These are phyloP conservation scores for Aspergillus eucalypticola DNA, from an alignment of 2,329 filamentous ascomycete species.

Conservation along the genomic window DNA sequence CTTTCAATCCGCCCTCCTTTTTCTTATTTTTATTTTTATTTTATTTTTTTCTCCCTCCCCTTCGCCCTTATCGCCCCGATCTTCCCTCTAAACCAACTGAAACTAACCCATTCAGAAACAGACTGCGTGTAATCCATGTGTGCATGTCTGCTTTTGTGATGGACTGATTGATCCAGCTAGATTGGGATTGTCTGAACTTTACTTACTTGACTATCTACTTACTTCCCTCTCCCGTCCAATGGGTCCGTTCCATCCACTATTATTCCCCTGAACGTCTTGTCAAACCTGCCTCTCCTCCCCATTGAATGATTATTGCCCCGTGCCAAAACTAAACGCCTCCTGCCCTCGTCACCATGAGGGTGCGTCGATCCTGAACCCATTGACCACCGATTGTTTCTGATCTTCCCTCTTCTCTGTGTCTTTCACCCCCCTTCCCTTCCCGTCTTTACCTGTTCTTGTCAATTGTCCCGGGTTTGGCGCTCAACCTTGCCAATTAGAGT, in stretches of 20 bases:
- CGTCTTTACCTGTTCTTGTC: constrained; percentile 18
- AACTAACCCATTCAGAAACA: neutral
- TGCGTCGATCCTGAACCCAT: constrained; percentile 23
- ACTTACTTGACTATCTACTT: no score
- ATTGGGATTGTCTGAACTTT: neutral
- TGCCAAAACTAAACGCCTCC: constrained; percentile 7
- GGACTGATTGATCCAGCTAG: neutral
- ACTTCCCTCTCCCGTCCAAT: no score
- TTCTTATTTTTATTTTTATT: neutral
- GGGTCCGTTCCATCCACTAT: neutral
- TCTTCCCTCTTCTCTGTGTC: constrained; percentile 15
- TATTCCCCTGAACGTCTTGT: neutral
- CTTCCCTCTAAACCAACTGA: neutral
- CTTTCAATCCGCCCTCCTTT: neutral
- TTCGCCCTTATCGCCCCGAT: neutral
- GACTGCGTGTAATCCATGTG: neutral
- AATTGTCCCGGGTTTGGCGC: neutral
- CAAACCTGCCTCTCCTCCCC: no score
- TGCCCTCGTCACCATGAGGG: constrained; percentile 21
- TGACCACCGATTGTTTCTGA: constrained; percentile 21
- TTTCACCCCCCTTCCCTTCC: constrained; percentile 7
- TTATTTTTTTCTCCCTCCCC: no score
- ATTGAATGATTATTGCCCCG: constrained; percentile 2
- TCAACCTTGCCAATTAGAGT: constrained; percentile 13
- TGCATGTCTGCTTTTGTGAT: neutral